A percentile compares a stretch with the other conserved stretches of the same genome.
Conservation (phyloP, 164 flowering plant genomes). For the Sextonia rubra region DNA sequence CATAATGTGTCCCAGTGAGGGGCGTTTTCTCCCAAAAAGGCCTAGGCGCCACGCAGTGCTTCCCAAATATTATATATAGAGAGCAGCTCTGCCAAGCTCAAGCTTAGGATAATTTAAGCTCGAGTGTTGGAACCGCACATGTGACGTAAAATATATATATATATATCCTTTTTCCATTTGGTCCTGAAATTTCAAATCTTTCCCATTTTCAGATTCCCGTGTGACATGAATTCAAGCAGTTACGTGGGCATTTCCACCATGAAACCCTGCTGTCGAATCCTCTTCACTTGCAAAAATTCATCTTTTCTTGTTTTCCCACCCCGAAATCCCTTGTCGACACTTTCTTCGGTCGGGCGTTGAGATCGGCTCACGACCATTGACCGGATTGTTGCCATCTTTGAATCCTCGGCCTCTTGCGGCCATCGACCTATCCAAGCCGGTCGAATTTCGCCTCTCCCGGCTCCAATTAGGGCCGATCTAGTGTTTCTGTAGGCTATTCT, state of each 20-base stretch:
- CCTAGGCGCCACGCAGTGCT: too few species aligned
- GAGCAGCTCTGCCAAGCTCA: too few species aligned
- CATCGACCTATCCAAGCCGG: slow-evolving; percentile 25
- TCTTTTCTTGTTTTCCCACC: slow-evolving; percentile 8
- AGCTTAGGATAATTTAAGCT: too few species aligned
- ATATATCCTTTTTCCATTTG: too few species aligned
- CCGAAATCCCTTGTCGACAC: slow-evolving; percentile 16
- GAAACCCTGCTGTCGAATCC: slow-evolving; percentile 66
- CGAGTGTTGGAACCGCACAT: too few species aligned
- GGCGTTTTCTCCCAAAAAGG: too few species aligned
- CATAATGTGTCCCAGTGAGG: too few species aligned
- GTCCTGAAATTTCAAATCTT: neutral
- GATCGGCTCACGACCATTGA: slow-evolving; percentile 7
- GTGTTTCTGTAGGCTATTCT: slow-evolving; percentile 21
- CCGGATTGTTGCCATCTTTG: neutral
- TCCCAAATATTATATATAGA: too few species aligned
- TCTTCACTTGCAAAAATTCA: slow-evolving; percentile 22
- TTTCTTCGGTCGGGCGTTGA: slow-evolving; percentile 27
- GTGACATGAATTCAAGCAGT: neutral
- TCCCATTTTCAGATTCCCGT: neutral
- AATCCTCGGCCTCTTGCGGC: too few species aligned
- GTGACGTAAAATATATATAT: too few species aligned
- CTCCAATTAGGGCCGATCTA: slow-evolving; percentile 36
- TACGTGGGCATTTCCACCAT: slow-evolving; percentile 50
- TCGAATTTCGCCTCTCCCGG: slow-evolving; percentile 29